Base-by-base conservation (phyloP, 2,329 filamentous ascomycete genomes). In the Diaporthe longicolla region DNA sequence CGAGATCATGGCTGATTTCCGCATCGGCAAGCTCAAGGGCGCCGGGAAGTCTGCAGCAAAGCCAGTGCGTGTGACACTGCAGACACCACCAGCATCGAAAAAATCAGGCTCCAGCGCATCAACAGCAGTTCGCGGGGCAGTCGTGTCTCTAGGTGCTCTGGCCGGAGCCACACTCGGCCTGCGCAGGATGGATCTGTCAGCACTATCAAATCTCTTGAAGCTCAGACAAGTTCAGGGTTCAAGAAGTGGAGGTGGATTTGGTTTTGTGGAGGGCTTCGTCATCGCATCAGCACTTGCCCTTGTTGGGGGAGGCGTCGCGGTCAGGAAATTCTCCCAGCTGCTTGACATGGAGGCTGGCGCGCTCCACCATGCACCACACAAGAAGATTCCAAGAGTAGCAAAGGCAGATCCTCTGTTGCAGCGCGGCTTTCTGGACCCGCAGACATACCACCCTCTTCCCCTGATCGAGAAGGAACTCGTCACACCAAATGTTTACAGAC, bases 401-500 rank as follows among this genome's bases (percentile, higher is more conserved):
- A 83, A 82, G 73, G 78, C 80, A 0, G 81, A 87, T 58, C 81
- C 83, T 4, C 83, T 87, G 35, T 78, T 82, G 72, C 77, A 81
- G 71, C 78, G 82, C 70, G 88, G 87, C 9, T 87, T 87, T 79
- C 82, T 90, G n/a, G 84, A 88, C 50, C 83, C 88, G 0, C 82
- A 85, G 29, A 81, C 82, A 21, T 90, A 86, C 78, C 84, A 86
- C 70, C 79, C 80, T 6, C 82, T 91, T 19, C 85, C 86, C 0
- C 81, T 91, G 1, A 76, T 78, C 7, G 78, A 80, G 40, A 87
- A 86, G 76, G 79, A 79, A 9, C 73, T 82, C 9, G 73, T 87
- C 17, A 81, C 85, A 0, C 85, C 85, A 6, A 82, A 84, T 61
- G 84, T 86, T 7, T 89, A 85, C 78, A 83, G 83, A 29, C 82